Base-by-base conservation (phyloP, 2,329 filamentous ascomycete genomes). In the Salinomyces thailandicus region DNA sequence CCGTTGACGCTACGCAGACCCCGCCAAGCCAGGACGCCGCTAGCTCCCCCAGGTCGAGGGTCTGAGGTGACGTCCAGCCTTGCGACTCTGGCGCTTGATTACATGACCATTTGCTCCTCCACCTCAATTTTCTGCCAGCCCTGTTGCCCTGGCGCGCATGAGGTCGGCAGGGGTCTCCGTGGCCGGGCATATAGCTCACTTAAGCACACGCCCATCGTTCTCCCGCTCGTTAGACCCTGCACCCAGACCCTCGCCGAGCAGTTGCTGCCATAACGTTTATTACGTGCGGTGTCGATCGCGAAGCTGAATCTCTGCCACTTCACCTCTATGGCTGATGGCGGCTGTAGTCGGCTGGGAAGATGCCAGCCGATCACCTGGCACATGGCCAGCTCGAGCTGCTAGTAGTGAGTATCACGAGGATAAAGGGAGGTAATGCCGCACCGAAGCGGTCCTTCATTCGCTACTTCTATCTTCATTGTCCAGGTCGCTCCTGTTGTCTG, bases 341-440 rank as follows among this genome's bases (percentile, higher is more conserved):
- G 22, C 22, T 26, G 22, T n/a, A 8, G n/a, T 8, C 22, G 22
- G 22, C 22, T 26, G n/a, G 22, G 9, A 26, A 26, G n/a, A 26
- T 26, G n/a, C 9, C 22, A 26, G 22, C 22, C 22, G n/a, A n/a
- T 26, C 22, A 26, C 22, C 22, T 31, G 22, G 18, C 15, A 37
- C 14, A 19, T 15, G 22, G 9, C 33, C n/a, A 33, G 19, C 17
- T 18, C 20, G 29, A 36, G 12, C 15, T 31, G 15, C n/a, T n/a
- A n/a, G n/a, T n/a, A n/a, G n/a, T 31, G 9, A 15, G 28, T 16
- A 30, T 30, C 27, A 30, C 27, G 27, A 30, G 27, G 27, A 30
- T 30, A 30, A 30, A 30, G 14, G n/a, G 27, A 30, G 27, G 14
- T 15, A 13, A 30, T 24, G 27, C 27, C 27, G 27, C 27, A 30